Conservation (phyloP, 352 stramenopile species). For the Blastocystis sp. region DNA sequence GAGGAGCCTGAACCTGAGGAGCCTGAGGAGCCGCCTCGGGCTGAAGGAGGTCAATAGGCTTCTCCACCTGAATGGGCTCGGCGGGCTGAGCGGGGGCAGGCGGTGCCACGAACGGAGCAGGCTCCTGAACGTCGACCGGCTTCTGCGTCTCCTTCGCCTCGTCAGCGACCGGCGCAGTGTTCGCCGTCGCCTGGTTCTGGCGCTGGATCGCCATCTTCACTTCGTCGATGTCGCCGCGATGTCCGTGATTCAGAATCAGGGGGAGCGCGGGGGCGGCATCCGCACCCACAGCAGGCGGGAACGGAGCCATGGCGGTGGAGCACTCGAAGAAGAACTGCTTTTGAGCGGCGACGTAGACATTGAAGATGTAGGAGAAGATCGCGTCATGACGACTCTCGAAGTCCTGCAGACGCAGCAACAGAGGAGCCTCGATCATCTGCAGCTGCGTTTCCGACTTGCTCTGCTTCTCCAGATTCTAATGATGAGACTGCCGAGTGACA, state of each 20-base stretch:
- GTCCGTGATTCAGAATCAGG: slow-evolving; percentile 63
- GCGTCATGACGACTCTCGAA: slow-evolving; percentile 53
- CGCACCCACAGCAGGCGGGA: background rate
- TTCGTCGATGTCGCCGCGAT: slow-evolving; percentile 43
- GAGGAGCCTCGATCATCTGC: slow-evolving; percentile 60
- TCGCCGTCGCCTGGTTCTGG: slow-evolving; percentile 12
- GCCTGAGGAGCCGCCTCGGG: background rate
- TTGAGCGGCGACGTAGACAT: background rate
- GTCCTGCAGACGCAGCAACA: slow-evolving; percentile 62
- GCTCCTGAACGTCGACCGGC: background rate
- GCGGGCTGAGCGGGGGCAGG: background rate
- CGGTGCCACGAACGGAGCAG: background rate
- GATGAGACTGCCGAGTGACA: background rate
- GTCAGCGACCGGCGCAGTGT: background rate
- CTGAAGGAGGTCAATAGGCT: background rate
- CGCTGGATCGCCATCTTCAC: slow-evolving; percentile 32
- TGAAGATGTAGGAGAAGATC: slow-evolving; percentile 41
- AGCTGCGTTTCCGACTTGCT: slow-evolving; percentile 46
- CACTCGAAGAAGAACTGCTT: slow-evolving; percentile 29
- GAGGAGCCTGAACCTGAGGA: background rate
- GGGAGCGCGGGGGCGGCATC: slow-evolving; percentile 1
- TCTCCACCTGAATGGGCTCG: background rate
- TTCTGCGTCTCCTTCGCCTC: background rate
- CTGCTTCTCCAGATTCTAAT: slow-evolving; percentile 64
- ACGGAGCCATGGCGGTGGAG: background rate